Evolutionary conservation across 1,284 basidiomycete genomes (phyloP).

Genomic region (Ganoderma meredithae): DNA sequence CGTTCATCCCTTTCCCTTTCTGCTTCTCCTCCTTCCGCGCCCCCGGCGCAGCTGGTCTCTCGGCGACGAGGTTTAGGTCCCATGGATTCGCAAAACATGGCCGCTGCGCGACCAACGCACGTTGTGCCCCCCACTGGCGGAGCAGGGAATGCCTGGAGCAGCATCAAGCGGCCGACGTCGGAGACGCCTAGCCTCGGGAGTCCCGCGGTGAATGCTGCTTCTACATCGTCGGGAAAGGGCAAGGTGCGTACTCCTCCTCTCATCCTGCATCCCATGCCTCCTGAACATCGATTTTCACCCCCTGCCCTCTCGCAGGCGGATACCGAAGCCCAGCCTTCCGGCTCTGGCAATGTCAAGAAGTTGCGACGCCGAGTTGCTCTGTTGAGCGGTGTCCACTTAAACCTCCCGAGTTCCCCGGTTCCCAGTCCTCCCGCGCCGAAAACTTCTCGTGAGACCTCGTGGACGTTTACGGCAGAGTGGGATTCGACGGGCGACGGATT

Average conservation of each 20-base stretch:
- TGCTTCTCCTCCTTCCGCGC: slow-evolving; percentile 25
- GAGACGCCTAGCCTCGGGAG: slow-evolving; percentile 26
- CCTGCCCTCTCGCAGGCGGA: slow-evolving; percentile 10
- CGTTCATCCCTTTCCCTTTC: slow-evolving; percentile 26
- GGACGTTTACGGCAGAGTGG: slow-evolving; percentile 45
- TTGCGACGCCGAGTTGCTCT: slow-evolving; percentile 40
- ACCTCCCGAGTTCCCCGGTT: slow-evolving; percentile 38
- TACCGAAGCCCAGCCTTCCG: slow-evolving; percentile 29
- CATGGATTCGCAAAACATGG: slow-evolving; percentile 41
- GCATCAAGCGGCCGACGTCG: slow-evolving; percentile 36
- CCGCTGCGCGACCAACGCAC: slow-evolving; percentile 44
- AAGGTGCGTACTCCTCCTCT: slow-evolving; percentile 22
- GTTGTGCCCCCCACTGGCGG: slow-evolving; percentile 37
- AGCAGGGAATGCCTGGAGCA: slow-evolving; percentile 44
- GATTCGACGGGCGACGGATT: slow-evolving; percentile 39
- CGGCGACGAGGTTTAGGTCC: slow-evolving; percentile 36
- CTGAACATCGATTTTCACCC: not conserved
- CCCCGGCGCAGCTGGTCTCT: slow-evolving; percentile 34
- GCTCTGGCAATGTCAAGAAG: slow-evolving; percentile 38
- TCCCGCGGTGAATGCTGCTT: slow-evolving; percentile 14
- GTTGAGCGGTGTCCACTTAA: slow-evolving; percentile 38
- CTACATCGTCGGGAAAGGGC: slow-evolving; percentile 19
- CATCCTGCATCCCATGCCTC: not conserved
- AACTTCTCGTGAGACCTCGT: slow-evolving; percentile 37
- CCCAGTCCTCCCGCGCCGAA: slow-evolving; percentile 30